These are phyloP conservation scores for Histomonas meleagridis DNA, from an alignment of 208 protist species.

Conservation along the genomic window DNA sequence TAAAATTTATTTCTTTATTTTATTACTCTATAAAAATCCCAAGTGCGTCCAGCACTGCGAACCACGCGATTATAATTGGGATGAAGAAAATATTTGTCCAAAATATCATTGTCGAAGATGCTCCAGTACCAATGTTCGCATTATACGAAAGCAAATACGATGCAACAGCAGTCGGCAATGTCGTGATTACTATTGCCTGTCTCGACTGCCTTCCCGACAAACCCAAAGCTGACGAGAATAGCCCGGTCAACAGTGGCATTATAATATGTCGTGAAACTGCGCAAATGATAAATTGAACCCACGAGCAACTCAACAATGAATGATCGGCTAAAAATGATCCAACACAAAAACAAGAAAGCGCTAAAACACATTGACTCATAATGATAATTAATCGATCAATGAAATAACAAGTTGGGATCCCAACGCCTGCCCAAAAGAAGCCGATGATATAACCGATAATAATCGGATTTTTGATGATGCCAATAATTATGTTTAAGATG, in stretches of 20 bases:
- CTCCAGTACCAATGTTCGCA: background rate
- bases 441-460: background rate
- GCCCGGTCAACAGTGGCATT: background rate
- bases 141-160: background rate
- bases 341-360: background rate
- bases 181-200: background rate
- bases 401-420: background rate
- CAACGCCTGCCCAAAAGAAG: background rate
- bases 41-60: background rate
- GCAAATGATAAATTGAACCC: background rate
- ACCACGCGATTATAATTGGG: background rate
- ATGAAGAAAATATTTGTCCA: background rate
- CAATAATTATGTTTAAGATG: background rate
- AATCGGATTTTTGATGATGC: background rate
- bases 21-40: too few species aligned
- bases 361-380: background rate
- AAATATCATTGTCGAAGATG: conserved; percentile 23
- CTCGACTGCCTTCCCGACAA: background rate
- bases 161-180: background rate
- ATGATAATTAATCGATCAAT: background rate
- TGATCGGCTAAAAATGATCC: background rate
- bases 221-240: background rate
- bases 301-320: background rate
- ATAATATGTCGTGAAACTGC: background rate
- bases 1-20: too few species aligned